phyloP scores from a whole-genome alignment of 495 filamentous ascomycete species.

The Penicillium angulare region DNA sequence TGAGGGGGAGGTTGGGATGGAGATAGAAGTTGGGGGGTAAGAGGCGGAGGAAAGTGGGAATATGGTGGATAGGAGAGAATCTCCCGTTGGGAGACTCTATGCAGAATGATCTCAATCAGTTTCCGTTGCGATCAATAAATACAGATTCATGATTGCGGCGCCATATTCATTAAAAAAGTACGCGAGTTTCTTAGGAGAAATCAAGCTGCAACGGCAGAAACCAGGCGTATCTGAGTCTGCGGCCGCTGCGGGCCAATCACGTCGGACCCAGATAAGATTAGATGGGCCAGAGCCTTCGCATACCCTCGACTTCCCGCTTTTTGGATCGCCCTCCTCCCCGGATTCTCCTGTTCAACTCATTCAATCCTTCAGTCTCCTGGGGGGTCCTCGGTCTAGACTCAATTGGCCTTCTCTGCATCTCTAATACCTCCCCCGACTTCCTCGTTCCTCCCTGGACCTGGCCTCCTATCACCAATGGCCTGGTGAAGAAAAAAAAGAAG shows the following conservation, averaged over 20 bases:
- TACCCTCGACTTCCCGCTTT: conserved; percentile 7
- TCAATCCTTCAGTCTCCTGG: background rate
- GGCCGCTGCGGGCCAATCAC: conserved; percentile 35
- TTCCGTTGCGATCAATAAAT: conserved; percentile 13
- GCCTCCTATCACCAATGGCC: conserved; percentile 28
- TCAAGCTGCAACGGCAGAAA: background rate
- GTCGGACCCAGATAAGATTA: conserved; percentile 42
- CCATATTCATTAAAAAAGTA: conserved; percentile 7
- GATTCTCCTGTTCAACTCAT: conserved; percentile 21
- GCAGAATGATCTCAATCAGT: conserved; percentile 14
- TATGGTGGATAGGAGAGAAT: conserved; percentile 8
- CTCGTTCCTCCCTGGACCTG: background rate
- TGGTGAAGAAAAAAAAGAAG: conserved; percentile 19
- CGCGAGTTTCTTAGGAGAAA: conserved; percentile 4
- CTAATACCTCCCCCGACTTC: background rate
- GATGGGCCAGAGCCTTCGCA: conserved; percentile 35
- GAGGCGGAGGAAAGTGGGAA: conserved; percentile 2
- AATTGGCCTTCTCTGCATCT: conserved; percentile 11
- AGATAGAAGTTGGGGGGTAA: conserved; percentile 3
- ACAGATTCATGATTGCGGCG: conserved; percentile 22
- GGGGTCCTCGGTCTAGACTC: background rate
- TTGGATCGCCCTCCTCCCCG: conserved; percentile 38
- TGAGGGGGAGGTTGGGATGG: conserved; percentile 2
- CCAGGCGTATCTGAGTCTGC: conserved; percentile 9
- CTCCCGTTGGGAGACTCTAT: conserved; percentile 7